Percentiles rank a stretch among this genome's conserved stretches.
These are phyloP conservation scores for Casaregolazyma suthepensis DNA, from an alignment of 1,139 yeast genomes.

Conservation along the genomic window DNA sequence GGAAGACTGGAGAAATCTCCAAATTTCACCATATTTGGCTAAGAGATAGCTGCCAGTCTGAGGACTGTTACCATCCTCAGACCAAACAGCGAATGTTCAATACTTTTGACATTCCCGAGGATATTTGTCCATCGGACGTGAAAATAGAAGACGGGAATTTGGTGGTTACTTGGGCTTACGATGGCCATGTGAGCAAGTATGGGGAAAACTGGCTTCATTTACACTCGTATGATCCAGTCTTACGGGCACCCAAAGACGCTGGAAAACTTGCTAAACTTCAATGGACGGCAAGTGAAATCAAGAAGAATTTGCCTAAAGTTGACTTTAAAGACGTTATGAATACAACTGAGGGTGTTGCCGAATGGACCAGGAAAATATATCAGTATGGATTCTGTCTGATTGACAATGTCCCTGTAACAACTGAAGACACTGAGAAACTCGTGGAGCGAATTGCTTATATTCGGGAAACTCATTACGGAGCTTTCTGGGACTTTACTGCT, in stretches of 20 bases:
- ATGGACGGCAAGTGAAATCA: conserved; percentile 50
- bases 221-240: conserved; percentile 56
- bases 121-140: conserved; percentile 37
- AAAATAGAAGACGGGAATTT: conserved; percentile 24
- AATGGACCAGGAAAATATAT: conserved; percentile 57
- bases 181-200: conserved; percentile 46
- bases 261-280: conserved; percentile 20
- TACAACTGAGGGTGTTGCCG: conserved; percentile 45
- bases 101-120: conserved; percentile 49
- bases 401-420: conserved; percentile 55
- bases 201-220: conserved; percentile 46
- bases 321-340: conserved; percentile 45
- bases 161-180: conserved; percentile 43
- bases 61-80: conserved; percentile 49
- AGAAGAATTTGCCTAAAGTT: conserved; percentile 42
- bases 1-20: conserved; percentile 31
- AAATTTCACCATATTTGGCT: conserved; percentile 55
- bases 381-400: conserved; percentile 60
- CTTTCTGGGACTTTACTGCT: conserved; percentile 76
- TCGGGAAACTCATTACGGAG: conserved; percentile 72
- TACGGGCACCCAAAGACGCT: not conserved
- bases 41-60: conserved; percentile 64
- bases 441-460: conserved; percentile 58
- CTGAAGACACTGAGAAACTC: conserved; percentile 56
- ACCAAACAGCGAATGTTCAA: conserved; percentile 63